Evolutionary conservation across 2,329 filamentous ascomycete genomes (phyloP).

Genomic region (Pseudogymnoascus sp.): DNA sequence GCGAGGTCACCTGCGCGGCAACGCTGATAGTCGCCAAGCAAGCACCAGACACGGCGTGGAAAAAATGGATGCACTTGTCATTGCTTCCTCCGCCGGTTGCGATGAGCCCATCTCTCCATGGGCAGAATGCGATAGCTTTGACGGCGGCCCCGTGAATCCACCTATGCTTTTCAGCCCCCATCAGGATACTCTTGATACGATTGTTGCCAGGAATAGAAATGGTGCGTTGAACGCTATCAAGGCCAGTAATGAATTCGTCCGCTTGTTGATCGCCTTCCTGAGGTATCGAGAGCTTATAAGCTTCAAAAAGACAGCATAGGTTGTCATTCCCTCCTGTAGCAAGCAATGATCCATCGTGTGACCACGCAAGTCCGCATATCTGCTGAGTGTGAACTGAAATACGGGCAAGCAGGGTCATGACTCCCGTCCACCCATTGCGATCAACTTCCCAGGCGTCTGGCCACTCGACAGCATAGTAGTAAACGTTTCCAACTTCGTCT

Average conservation of each 20-base stretch:
- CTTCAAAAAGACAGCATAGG: conserved; percentile 69
- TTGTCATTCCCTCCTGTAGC: conserved; percentile 93
- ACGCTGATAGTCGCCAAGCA: conserved; percentile 86
- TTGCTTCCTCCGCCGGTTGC: conserved; percentile 91
- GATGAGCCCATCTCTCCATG: conserved; percentile 79
- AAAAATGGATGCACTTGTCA: conserved; percentile 94
- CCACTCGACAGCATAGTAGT: conserved; percentile 90
- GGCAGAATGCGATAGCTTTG: conserved; percentile 94
- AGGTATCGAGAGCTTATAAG: conserved; percentile 15
- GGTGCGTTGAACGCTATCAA: conserved; percentile 24
- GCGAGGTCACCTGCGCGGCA: conserved; percentile 82
- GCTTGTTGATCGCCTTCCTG: not conserved
- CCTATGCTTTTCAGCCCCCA: conserved; percentile 56
- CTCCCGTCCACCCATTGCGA: conserved; percentile 63
- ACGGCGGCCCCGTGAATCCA: conserved; percentile 81
- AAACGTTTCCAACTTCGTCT: conserved; percentile 73
- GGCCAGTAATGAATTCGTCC: conserved; percentile 17
- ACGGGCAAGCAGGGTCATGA: conserved; percentile 67
- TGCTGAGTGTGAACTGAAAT: conserved; percentile 78
- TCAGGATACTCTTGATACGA: conserved; percentile 37
- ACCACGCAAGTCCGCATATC: conserved; percentile 90
- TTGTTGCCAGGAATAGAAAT: conserved; percentile 23
- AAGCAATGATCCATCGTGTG: conserved; percentile 64
- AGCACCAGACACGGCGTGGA: conserved; percentile 74
- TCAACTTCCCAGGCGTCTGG: conserved; percentile 53